A percentile compares a stretch with the other conserved stretches of the same genome.
phyloP scores from a whole-genome alignment of 1,139 yeast genomes.

The Zygosaccharomyces sapae region DNA sequence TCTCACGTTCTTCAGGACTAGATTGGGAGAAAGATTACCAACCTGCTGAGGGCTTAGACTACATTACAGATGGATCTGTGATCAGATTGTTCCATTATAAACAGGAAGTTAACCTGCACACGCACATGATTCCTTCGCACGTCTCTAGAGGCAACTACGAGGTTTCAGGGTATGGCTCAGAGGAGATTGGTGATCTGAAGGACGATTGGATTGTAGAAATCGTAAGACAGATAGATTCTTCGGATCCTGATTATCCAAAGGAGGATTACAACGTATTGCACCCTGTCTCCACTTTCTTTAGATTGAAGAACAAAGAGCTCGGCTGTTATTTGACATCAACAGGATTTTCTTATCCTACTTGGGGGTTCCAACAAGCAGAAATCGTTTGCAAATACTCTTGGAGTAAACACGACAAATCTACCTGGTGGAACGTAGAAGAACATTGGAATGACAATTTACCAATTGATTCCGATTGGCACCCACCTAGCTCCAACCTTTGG shows the following conservation, averaged over 20 bases:
- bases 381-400: conserved; percentile 60
- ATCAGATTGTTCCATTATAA: conserved; percentile 53
- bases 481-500: conserved; percentile 69
- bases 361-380: conserved; percentile 84
- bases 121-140: conserved; percentile 56
- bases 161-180: conserved; percentile 65
- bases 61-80: conserved; percentile 48
- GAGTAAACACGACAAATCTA: conserved; percentile 53
- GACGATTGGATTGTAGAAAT: conserved; percentile 75
- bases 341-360: conserved; percentile 64
- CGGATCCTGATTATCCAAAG: conserved; percentile 39
- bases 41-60: conserved; percentile 31
- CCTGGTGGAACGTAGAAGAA: conserved; percentile 80
- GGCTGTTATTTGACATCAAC: conserved; percentile 77
- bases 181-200: conserved; percentile 51
- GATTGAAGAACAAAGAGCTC: conserved; percentile 55
- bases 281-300: conserved; percentile 66
- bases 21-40: conserved; percentile 29
- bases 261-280: conserved; percentile 48
- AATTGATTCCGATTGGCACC: conserved; percentile 44
- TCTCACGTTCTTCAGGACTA: conserved; percentile 39
- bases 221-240: conserved; percentile 53
- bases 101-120: conserved; percentile 56
- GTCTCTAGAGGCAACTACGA: conserved; percentile 53
- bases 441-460: conserved; percentile 49